Conservation (phyloP, 306 rosid genomes). For the Betula pendula region DNA sequence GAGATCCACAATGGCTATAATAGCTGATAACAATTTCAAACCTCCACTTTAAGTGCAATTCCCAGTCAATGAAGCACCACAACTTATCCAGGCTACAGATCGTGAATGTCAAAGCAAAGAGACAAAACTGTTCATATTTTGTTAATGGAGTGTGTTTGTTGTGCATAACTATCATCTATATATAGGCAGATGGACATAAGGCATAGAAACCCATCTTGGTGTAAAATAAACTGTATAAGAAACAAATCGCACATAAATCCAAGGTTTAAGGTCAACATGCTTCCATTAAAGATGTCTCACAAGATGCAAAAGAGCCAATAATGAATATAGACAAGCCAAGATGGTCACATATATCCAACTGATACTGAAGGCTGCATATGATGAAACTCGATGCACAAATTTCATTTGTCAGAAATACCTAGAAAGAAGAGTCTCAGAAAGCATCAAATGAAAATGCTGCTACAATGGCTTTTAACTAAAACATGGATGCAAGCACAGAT, state of each 20-base stretch:
- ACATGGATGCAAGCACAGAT: background rate
- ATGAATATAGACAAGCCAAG: background rate
- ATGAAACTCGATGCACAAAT: background rate
- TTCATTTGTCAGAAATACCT: background rate
- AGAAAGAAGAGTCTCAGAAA: background rate
- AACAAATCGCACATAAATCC: background rate
- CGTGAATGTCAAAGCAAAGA: constrained; percentile 30
- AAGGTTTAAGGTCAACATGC: background rate
- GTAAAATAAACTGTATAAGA: background rate
- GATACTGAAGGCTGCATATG: background rate
- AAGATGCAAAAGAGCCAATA: background rate
- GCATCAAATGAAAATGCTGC: background rate
- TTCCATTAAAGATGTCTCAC: background rate
- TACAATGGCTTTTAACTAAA: background rate
- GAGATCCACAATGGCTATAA: constrained; percentile 33
- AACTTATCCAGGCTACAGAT: constrained; percentile 10
- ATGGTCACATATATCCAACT: background rate
- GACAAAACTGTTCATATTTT: constrained; percentile 12
- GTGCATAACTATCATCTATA: too few relatives aligned
- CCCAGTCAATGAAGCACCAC: constrained; percentile 28
- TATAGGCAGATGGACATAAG: background rate
- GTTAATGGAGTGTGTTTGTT: background rate
- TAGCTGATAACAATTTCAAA: constrained; percentile 17
- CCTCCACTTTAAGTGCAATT: constrained; percentile 25
- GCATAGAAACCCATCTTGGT: background rate